Percentiles rank a stretch among this genome's conserved stretches.
phyloP scores from a whole-genome alignment of 108 stramenopile genomes.

The Fragilaria crotonensis region DNA sequence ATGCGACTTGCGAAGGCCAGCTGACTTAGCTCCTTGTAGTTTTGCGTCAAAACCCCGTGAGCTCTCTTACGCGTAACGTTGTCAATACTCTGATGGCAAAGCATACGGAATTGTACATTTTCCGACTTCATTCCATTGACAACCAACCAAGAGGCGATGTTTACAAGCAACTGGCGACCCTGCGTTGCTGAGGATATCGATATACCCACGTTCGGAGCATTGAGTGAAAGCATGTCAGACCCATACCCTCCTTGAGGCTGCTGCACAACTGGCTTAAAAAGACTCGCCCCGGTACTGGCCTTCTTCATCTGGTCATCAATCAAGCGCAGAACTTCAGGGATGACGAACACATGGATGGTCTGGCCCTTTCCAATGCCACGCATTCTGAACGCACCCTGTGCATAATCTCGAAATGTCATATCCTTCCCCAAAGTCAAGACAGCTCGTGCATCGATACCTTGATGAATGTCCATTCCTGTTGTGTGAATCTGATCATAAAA shows the following conservation, averaged over 20 bases:
- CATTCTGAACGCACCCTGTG: conserved; percentile 97
- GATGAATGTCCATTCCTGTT: conserved; percentile 98
- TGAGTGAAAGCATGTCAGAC: conserved; percentile 47
- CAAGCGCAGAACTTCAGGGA: conserved; percentile 83
- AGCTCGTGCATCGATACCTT: conserved; percentile 86
- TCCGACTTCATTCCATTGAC: conserved; percentile 97
- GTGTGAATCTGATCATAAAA: conserved; percentile 98
- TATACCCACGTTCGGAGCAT: conserved; percentile 11
- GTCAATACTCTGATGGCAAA: conserved; percentile 92
- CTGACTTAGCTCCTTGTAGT: conserved; percentile 80
- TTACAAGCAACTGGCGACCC: conserved; percentile 59
- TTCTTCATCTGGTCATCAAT: conserved; percentile 65
- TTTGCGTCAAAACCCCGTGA: conserved; percentile 57
- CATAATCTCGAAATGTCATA: conserved; percentile 97
- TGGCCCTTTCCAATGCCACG: conserved; percentile 94
- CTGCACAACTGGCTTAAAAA: conserved; percentile 18
- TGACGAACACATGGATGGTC: conserved; percentile 84
- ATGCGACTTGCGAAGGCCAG: conserved; percentile 76
- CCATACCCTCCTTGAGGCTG: conserved; percentile 21
- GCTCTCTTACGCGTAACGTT: conserved; percentile 94
- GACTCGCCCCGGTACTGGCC: conserved; percentile 16
- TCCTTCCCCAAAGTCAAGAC: conserved; percentile 94
- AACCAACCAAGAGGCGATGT: conserved; percentile 96
- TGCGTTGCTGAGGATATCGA: conserved; percentile 7
- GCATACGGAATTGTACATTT: conserved; percentile 94